These are phyloP conservation scores for Boletus rex-veris DNA, from an alignment of 768 basidiomycete species.

Conservation along the genomic window DNA sequence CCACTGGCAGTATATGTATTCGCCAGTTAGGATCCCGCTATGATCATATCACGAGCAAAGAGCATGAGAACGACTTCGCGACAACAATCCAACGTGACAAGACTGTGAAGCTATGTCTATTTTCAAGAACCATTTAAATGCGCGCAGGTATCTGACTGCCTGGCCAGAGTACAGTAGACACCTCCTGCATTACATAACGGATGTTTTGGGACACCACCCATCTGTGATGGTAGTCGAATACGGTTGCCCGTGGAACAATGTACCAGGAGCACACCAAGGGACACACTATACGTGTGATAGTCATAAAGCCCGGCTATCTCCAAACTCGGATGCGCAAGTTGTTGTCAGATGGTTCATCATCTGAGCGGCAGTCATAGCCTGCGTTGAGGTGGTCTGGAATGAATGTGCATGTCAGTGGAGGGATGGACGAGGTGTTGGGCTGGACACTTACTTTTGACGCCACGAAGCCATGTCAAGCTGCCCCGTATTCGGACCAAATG, in stretches of 20 bases:
- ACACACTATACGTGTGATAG: constrained; percentile 30
- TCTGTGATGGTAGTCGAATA: constrained; percentile 10
- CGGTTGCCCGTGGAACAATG: constrained; percentile 14
- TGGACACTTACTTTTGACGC: not conserved
- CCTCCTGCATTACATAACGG: too few species aligned
- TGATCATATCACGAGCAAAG: too few species aligned
- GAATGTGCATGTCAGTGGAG: not conserved
- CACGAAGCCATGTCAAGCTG: constrained; percentile 10
- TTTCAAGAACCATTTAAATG: not conserved
- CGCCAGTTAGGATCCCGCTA: too few species aligned
- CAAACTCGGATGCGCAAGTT: constrained; percentile 14
- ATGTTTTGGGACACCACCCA: not conserved
- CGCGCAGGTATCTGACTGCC: not conserved
- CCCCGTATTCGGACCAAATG: constrained; percentile 7
- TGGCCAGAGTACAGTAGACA: constrained; percentile 2
- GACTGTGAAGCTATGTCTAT: too few species aligned
- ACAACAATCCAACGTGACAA: too few species aligned
- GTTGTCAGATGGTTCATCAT: not conserved
- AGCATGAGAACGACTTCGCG: too few species aligned
- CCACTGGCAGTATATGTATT: too few species aligned
- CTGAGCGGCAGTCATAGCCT: constrained; percentile 17
- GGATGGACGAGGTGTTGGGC: not conserved
- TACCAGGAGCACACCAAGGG: constrained; percentile 20
- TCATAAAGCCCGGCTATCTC: constrained; percentile 25
- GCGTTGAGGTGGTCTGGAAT: not conserved